Evolutionary conservation across 2,329 filamentous ascomycete species (phyloP), one percentile per base, ranked within the genome.

Genomic region (Verticillium dahliae): DNA sequence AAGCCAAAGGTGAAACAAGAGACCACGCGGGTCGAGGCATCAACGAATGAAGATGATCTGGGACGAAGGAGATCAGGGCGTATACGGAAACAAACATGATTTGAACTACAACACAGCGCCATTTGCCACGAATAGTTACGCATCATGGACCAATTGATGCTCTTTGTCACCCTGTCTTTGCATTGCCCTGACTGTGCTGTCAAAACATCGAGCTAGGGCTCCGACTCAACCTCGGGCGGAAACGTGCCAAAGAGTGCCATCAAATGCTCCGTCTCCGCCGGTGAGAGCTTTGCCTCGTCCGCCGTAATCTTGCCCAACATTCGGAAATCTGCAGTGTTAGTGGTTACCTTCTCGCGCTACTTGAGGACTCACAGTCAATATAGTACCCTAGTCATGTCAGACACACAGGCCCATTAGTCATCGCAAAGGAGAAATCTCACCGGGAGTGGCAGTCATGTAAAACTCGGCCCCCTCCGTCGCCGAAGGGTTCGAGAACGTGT

Each of bases 181-280:
- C 27, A 31, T 31, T 31, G 27, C 27, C 27, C 27, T 31, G 27
- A 31, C 4, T 31, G 27, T 31, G 27, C 27, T 31, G 27, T 31
- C 27, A 31, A 31, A 31, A 31, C 7, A 37, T 33, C 38, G 6
- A 18, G 35, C 41, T 68, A 73, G 10, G 72, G 69, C 59, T 73
- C 71, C 31, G 71, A 72, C 54, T 73, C 71, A n/a, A 73, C 69
- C 52, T 70, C 70, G 4, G 71, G 71, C 1, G 74, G 72, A 45
- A 74, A 75, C 0, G 73, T 75, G 2, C 71, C 73, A 65, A 75
- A 76, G 56, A 75, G 61, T 4, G 72, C 70, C 73, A 75, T 75
- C 45, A 75, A 60, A 58, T 74, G 72, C 65, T 70, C 56, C 1
- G 67, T 68, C 22, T 73, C 67, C 6, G 62, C 67, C 15, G 65